Base-by-base conservation (phyloP, 768 basidiomycete species). In the Psilocybe azurescens region DNA sequence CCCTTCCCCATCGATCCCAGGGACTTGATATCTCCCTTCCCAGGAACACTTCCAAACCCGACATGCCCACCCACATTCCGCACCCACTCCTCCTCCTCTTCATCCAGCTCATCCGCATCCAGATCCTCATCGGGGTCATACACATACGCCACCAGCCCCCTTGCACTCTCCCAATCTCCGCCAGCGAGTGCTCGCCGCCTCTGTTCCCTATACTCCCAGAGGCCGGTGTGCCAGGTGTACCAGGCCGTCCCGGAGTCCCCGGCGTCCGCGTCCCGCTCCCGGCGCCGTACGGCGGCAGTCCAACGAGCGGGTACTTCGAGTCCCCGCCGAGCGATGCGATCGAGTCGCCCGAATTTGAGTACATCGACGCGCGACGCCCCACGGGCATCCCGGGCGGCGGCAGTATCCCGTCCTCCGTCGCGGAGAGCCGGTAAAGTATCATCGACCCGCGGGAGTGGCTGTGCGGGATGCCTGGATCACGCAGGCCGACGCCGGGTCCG, bases 111-210 rank as follows among this genome's bases (percentile, higher is more conserved):
- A 20, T 68, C 63, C 24, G 68, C 70, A 18, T 69, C 70, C 1
- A 59, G 55, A 29, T 71, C 70, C 13, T 67, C 58, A 16, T 61
- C 66, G 7, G 89, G 89, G 67, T 91, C 87, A 67, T 86, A 89
- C 7, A 82, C 86, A 66, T 89, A 91, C 4, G 89, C 83, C 1
- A 90, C 73, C 49, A 91, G 75, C 24, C 76, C 76, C 74, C 72
- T 33, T 70, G 71, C 32, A 57, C 50, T 58, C n/a, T 41, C 16
- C 61, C 52, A 52, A 60, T 53, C 14, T 59, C 59, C 32, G 61
- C 55, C 53, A 56, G 49, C 18, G 49, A 36, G 0, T 36, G 41
- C 16, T 36, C 20, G 1, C 60, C 60, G 13, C 70, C 64, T 5
- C 63, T 48, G 30, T 55, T 51, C 9, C 63, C 55, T 9, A 65